phyloP scores from a whole-genome alignment of 345 rosid genomes.

The Euphorbia peplus region DNA sequence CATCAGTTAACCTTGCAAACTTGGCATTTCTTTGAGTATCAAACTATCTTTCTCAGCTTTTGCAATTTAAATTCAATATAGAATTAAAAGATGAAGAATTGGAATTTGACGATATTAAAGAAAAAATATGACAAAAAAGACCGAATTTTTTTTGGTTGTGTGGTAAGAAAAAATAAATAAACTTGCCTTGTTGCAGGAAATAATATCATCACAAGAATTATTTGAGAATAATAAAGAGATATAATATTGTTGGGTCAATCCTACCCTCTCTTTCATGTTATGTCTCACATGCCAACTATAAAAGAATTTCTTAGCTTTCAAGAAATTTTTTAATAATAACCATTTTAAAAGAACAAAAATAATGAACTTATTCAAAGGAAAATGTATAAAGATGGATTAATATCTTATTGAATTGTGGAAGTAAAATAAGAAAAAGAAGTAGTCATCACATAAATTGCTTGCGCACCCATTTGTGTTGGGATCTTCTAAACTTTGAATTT shows the following conservation, averaged over 20 bases:
- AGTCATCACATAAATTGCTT: not conserved
- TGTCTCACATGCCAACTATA: slow-evolving; percentile 30
- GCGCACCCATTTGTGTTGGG: too few relatives aligned
- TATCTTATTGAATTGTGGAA: not conserved
- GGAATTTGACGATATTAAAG: not conserved
- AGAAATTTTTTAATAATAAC: slow-evolving; percentile 23
- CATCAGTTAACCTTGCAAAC: slow-evolving; percentile 9
- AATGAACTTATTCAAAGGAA: not conserved
- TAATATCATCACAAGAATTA: not conserved
- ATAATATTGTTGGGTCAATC: slow-evolving; percentile 1
- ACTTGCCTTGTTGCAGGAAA: not conserved
- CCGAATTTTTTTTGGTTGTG: not conserved
- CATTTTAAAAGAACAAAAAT: not conserved
- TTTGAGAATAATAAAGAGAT: not conserved
- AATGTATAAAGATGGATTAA: not conserved
- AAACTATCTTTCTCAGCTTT: not conserved
- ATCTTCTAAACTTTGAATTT: too few relatives aligned
- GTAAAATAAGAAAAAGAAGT: not conserved
- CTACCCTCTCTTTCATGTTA: slow-evolving; percentile 2
- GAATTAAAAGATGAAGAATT: too few relatives aligned
- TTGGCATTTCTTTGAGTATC: not conserved
- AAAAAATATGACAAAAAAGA: not conserved
- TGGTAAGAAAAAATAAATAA: not conserved
- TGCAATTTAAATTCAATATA: not conserved
- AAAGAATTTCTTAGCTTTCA: slow-evolving; percentile 37